A percentile compares a stretch with the other conserved stretches of the same genome.
Evolutionary conservation across 345 rosid genomes (phyloP).

Genomic region (thale cress (Arabidopsis thaliana)): DNA sequence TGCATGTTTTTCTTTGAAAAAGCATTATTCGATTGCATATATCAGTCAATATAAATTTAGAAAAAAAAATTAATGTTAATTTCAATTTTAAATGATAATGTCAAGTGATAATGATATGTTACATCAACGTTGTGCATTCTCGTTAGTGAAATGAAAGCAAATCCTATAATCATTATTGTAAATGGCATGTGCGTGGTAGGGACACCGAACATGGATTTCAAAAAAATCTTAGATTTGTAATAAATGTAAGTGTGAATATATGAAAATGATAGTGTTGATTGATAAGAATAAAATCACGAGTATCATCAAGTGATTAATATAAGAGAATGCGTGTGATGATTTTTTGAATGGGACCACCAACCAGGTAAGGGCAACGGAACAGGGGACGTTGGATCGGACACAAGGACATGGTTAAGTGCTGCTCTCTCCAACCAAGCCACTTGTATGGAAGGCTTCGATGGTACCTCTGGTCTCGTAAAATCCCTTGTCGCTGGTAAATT

Average conservation of each 20-base stretch:
- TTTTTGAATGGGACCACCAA: constrained; percentile 5
- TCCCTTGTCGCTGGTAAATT: constrained; percentile 50
- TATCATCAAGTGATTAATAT: neutral
- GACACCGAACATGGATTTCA: constrained; percentile 34
- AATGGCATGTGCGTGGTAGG: constrained; percentile 41
- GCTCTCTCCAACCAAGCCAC: constrained; percentile 85
- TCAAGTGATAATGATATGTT: constrained; percentile 32
- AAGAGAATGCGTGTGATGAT: constrained; percentile 16
- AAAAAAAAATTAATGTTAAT: no score
- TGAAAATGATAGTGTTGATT: constrained; percentile 39
- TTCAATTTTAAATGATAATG: neutral
- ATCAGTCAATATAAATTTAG: no score
- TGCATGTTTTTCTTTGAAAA: no score
- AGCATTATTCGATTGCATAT: no score
- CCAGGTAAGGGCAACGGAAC: constrained; percentile 74
- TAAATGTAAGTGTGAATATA: constrained; percentile 34
- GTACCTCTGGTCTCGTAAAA: constrained; percentile 60
- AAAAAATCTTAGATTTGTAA: constrained; percentile 5
- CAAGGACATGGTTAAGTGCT: constrained; percentile 83
- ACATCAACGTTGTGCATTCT: constrained; percentile 32
- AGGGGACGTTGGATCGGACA: constrained; percentile 70
- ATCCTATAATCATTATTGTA: constrained; percentile 19
- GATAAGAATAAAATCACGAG: constrained; percentile 12
- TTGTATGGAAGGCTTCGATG: constrained; percentile 79
- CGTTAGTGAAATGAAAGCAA: constrained; percentile 26